These are phyloP conservation scores for Ceriops tagal DNA, from an alignment of 345 rosid genomes.

Conservation along the genomic window DNA sequence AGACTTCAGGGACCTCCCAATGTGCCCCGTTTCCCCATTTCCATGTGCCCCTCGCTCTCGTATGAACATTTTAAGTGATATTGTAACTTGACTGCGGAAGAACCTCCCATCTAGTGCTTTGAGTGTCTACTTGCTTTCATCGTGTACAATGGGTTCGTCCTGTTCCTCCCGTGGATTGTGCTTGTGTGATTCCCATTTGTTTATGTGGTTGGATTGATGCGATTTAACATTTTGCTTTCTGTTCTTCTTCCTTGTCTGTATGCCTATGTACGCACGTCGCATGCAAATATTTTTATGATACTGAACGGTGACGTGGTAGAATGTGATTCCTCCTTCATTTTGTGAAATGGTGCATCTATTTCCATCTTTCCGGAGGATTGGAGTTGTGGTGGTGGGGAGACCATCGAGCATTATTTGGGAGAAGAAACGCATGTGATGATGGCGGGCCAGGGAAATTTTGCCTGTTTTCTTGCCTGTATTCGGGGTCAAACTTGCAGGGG, in stretches of 20 bases:
- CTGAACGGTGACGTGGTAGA: slow-evolving; percentile 23
- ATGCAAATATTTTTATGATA: slow-evolving; percentile 33
- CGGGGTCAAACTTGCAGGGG: not conserved
- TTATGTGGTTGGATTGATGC: slow-evolving; percentile 16
- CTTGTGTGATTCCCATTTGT: not conserved
- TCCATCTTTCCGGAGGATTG: slow-evolving; percentile 1
- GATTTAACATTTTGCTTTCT: slow-evolving; percentile 21
- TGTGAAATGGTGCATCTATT: slow-evolving; percentile 4
- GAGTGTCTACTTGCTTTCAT: not conserved
- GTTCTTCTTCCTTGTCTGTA: slow-evolving; percentile 27
- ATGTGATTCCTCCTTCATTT: not conserved
- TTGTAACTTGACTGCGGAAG: not conserved
- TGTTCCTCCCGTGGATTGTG: not conserved
- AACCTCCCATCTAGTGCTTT: not conserved
- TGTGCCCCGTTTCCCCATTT: no score
- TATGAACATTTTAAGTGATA: no score
- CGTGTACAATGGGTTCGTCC: not conserved
- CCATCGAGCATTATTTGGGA: slow-evolving; percentile 19
- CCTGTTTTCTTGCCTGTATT: not conserved
- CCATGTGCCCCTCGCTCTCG: no score
- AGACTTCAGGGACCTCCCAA: no score
- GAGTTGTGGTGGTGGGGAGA: slow-evolving; percentile 3
- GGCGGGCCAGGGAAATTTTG: not conserved
- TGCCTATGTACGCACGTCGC: slow-evolving; percentile 31
- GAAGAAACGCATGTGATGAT: slow-evolving; percentile 19